A percentile compares a stretch with the other conserved stretches of the same genome.
Conservation (phyloP, 108 stramenopile species). For the Pseudonitzschia pungens region DNA sequence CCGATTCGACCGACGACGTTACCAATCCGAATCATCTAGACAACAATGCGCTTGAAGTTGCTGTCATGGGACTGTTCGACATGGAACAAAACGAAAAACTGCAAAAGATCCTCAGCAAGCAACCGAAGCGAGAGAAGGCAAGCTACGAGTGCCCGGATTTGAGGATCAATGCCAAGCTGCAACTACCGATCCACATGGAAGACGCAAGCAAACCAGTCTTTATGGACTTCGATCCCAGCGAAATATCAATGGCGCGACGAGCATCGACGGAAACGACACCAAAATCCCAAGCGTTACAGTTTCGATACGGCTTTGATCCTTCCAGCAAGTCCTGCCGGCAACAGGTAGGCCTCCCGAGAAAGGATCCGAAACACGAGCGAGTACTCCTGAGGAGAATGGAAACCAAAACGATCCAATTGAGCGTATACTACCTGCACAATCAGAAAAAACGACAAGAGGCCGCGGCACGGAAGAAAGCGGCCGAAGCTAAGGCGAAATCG, state of each 20-base stretch:
- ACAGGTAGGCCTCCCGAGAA: conserved; percentile 16
- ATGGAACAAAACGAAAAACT: conserved; percentile 29
- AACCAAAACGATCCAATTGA: conserved; percentile 23
- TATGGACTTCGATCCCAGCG: conserved; percentile 5
- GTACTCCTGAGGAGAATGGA: conserved; percentile 31
- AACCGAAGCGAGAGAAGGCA: conserved; percentile 8
- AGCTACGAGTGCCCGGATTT: background rate
- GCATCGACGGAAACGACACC: background rate
- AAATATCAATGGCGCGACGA: background rate
- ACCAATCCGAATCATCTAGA: background rate
- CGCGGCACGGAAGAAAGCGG: background rate
- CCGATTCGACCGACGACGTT: background rate
- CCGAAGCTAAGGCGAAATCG: background rate
- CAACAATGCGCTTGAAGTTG: conserved; percentile 23
- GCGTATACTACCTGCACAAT: conserved; percentile 8
- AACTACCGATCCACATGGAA: conserved; percentile 23
- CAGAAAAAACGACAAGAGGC: conserved; percentile 9
- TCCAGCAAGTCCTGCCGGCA: conserved; percentile 5
- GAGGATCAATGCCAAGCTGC: conserved; percentile 25
- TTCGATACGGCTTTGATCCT: conserved; percentile 15
- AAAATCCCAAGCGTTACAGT: background rate
- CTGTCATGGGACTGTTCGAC: conserved; percentile 21
- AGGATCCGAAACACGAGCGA: conserved; percentile 26
- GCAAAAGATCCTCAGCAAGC: conserved; percentile 12
- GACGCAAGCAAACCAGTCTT: conserved; percentile 22